A percentile compares a stretch with the other conserved stretches of the same genome.
phyloP scores from a whole-genome alignment of 345 rosid genomes.

The Heritiera littoralis region DNA sequence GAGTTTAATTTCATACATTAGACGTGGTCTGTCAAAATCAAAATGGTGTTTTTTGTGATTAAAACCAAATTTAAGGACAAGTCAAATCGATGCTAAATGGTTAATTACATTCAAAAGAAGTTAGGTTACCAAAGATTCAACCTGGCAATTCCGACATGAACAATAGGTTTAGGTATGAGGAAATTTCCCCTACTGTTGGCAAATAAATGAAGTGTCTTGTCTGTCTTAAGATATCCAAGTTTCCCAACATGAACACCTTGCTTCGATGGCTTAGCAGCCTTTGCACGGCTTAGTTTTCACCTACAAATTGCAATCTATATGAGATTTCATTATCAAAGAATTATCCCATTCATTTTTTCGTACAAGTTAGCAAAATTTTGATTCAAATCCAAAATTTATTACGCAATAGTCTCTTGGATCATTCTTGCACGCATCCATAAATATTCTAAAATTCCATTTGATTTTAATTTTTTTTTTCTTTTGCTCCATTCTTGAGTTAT shows the following conservation, averaged over 20 bases:
- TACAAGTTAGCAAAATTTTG: neutral
- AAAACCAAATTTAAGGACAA: neutral
- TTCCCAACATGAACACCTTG: neutral
- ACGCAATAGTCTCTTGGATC: too few relatives aligned
- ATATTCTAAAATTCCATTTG: too few relatives aligned
- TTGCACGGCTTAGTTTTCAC: neutral
- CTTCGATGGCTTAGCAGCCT: conserved; percentile 5
- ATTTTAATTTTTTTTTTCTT: too few relatives aligned
- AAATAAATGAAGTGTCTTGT: neutral
- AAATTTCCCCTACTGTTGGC: neutral
- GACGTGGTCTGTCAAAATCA: neutral
- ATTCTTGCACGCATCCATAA: too few relatives aligned
- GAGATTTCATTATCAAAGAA: neutral
- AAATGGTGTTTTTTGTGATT: neutral
- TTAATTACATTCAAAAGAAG: neutral
- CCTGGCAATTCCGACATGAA: neutral
- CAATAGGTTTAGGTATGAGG: neutral
- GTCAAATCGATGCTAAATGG: neutral
- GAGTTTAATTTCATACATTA: neutral
- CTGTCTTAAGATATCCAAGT: neutral
- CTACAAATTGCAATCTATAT: neutral
- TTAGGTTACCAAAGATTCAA: neutral
- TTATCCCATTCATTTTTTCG: neutral
- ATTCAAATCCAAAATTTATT: neutral
- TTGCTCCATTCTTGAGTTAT: too few relatives aligned